Conservation (phyloP, 495 filamentous ascomycete species). For the Darksidea phi region DNA sequence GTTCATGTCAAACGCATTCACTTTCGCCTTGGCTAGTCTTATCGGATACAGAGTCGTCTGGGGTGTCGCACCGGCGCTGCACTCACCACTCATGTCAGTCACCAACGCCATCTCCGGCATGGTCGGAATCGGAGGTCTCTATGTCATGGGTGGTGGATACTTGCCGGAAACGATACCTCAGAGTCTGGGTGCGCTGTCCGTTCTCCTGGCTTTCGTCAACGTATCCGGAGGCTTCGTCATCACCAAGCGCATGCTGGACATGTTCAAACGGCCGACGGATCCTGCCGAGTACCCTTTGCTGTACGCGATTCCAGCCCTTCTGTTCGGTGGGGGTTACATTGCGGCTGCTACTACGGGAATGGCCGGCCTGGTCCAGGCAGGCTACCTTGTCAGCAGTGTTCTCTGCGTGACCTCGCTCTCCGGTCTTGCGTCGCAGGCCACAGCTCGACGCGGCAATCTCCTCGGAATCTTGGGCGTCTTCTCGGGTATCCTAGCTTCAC, state of each 20-base stretch:
- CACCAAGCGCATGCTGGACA: conserved; percentile 86
- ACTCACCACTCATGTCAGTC: conserved; percentile 81
- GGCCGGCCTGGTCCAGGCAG: conserved; percentile 75
- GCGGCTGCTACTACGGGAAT: conserved; percentile 74
- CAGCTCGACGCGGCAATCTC: conserved; percentile 75
- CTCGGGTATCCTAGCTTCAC: conserved; percentile 72
- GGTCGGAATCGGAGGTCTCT: conserved; percentile 79
- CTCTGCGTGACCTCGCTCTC: conserved; percentile 72
- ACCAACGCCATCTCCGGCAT: conserved; percentile 80
- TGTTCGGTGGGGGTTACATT: conserved; percentile 75
- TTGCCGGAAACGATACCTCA: conserved; percentile 74
- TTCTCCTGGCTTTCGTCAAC: conserved; percentile 79
- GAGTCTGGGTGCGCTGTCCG: conserved; percentile 69
- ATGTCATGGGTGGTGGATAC: conserved; percentile 75
- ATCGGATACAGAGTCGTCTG: conserved; percentile 81
- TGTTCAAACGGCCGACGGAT: conserved; percentile 77
- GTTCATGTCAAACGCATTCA: conserved; percentile 81
- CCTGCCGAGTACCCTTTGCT: conserved; percentile 82
- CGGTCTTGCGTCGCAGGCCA: conserved; percentile 70
- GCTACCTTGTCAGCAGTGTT: conserved; percentile 74
- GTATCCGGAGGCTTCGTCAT: conserved; percentile 80
- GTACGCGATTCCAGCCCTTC: conserved; percentile 67
- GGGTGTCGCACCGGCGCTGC: conserved; percentile 72
- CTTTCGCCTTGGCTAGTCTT: conserved; percentile 72
- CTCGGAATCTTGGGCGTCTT: conserved; percentile 77